A percentile compares a stretch with the other conserved stretches of the same genome.
These are phyloP conservation scores for Beverwykella pulmonaria DNA, from an alignment of 495 filamentous ascomycete species.

Conservation along the genomic window DNA sequence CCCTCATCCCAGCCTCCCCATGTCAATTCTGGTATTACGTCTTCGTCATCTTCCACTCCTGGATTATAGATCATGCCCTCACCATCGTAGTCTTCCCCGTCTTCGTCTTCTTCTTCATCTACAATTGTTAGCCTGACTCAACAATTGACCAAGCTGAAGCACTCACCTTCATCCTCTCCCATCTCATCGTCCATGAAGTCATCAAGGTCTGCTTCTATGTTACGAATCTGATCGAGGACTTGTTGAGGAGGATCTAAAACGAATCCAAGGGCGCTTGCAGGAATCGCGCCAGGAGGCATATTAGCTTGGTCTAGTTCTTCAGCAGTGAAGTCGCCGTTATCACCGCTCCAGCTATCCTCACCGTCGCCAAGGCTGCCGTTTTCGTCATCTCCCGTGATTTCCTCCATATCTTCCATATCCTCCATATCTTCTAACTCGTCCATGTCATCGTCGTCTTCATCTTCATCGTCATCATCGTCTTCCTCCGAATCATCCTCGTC, in stretches of 20 bases:
- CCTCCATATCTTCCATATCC: slow-evolving; percentile 62
- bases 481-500: slow-evolving; percentile 65
- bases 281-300: slow-evolving; percentile 2
- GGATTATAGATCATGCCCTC: slow-evolving; percentile 47
- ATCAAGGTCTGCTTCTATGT: slow-evolving; percentile 33
- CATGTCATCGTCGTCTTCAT: slow-evolving; percentile 53
- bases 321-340: slow-evolving; percentile 57
- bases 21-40: slow-evolving; percentile 46
- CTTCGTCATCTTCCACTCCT: slow-evolving; percentile 52
- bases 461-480: slow-evolving; percentile 61
- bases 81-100: slow-evolving; percentile 45
- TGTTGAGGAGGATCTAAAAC: slow-evolving; percentile 27
- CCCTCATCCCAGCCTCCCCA: slow-evolving; percentile 29
- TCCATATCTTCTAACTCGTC: slow-evolving; percentile 47
- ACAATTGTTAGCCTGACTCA: slow-evolving; percentile 13
- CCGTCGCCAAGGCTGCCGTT: slow-evolving; percentile 47
- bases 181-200: slow-evolving; percentile 60
- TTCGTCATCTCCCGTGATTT: slow-evolving; percentile 53
- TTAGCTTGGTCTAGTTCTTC: slow-evolving; percentile 31
- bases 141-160: neutral
- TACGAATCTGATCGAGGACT: slow-evolving; percentile 34
- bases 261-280: slow-evolving; percentile 24
- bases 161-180: slow-evolving; percentile 59
- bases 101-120: slow-evolving; percentile 47
- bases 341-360: slow-evolving; percentile 65